Base-by-base conservation (phyloP, 2,329 filamentous ascomycete genomes). In the Penicillium nordicum region DNA sequence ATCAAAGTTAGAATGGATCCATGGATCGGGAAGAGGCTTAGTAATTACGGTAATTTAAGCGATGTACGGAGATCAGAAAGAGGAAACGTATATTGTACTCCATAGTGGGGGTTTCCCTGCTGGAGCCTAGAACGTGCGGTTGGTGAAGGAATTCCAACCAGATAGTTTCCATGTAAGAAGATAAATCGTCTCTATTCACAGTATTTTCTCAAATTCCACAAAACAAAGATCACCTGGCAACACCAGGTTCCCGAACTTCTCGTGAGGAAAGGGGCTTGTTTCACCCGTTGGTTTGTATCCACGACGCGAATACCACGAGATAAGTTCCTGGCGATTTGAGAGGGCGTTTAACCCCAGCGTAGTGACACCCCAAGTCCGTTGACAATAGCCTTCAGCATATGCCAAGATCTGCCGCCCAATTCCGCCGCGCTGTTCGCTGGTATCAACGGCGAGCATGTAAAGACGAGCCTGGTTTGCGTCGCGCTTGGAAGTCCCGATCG, bases 281-380 rank as follows among this genome's bases (percentile, higher is more conserved):
- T 69, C 61, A 5, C 66, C 68, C 0, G 63, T 70, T 49, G 58
- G 45, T 14, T 25, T 50, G 50, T 69, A 72, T 9, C 70, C 70
- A 10, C 64, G 62, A 21, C 68, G 65, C 34, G 51, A 53, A 48
- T 73, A 72, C 70, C 70, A 73, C 16, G 56, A 42, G 16, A 71
- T 67, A 30, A 72, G 62, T 12, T 53, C 57, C 34, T 57, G 48
- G 7, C 70, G 69, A 25, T 63, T 67, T 7, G 67, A 70, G 27
- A 72, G 59, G 9, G 67, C 67, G 51, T 72, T 63, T 8, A 72
- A 43, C 10, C 53, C 63, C 11, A 63, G 29, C 11, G 48, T 64
- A 2, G 27, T 59, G 1, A 57, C 53, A 0, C 62, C 62, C 66
- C 65, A 71, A 50, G 51, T 57, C 18, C 38, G 37, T 5, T 50